A percentile compares a stretch with the other conserved stretches of the same genome.
These are phyloP conservation scores for Hirschioporus abietinus DNA, from an alignment of 768 basidiomycete species.

Conservation along the genomic window DNA sequence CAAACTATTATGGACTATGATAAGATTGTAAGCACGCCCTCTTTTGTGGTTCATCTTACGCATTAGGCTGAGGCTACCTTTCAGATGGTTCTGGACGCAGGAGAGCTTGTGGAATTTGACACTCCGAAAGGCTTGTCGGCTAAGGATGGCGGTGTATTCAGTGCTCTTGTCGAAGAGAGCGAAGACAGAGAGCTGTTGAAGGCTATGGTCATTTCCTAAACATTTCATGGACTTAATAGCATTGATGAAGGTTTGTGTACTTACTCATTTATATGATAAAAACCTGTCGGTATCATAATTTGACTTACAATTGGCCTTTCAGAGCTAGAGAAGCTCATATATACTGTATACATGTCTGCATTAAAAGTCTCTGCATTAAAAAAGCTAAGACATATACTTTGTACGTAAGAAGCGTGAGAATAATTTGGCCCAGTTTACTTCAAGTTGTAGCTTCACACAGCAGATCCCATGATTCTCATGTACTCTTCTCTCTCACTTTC, in stretches of 20 bases:
- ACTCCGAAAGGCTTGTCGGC: conserved; percentile 32
- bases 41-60: conserved; percentile 18
- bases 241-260: not conserved
- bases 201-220: not conserved
- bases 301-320: too few relatives aligned
- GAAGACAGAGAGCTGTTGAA: conserved; percentile 14
- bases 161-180: conserved; percentile 20
- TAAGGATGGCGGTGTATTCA: conserved; percentile 21
- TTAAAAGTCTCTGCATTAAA: too few relatives aligned
- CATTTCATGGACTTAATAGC: not conserved
- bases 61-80: not conserved
- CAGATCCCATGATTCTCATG: not conserved
- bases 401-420: too few relatives aligned
- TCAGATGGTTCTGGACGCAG: conserved; percentile 51
- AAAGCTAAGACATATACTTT: too few relatives aligned
- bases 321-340: too few relatives aligned
- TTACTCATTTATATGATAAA: too few relatives aligned
- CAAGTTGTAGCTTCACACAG: too few relatives aligned
- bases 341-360: too few relatives aligned
- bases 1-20: conserved; percentile 39
- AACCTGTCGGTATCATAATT: too few relatives aligned
- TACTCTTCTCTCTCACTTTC: not conserved
- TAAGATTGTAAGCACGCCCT: conserved; percentile 25
- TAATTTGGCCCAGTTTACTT: too few relatives aligned
- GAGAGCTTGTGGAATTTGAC: conserved; percentile 54